A percentile compares a stretch with the other conserved stretches of the same genome.
These are phyloP conservation scores for Microthlaspi erraticum DNA, from an alignment of 345 rosid genomes.

Conservation along the genomic window DNA sequence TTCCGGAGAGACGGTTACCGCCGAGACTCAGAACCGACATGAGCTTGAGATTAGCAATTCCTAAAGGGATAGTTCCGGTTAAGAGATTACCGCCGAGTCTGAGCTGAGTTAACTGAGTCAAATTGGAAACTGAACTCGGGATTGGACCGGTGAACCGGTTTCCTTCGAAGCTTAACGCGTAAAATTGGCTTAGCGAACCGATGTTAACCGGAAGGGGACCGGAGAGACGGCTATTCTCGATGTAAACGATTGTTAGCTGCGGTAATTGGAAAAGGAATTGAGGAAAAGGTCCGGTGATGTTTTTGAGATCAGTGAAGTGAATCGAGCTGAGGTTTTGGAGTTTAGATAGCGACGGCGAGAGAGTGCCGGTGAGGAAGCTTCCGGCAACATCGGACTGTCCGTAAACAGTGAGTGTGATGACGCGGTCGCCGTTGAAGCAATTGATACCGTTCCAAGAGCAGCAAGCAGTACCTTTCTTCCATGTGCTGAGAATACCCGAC, in stretches of 20 bases:
- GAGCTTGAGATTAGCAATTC: conserved; percentile 52
- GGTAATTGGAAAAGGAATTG: conserved; percentile 56
- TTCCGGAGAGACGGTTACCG: conserved; percentile 60
- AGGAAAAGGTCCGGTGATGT: conserved; percentile 73
- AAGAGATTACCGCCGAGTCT: conserved; percentile 58
- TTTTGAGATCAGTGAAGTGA: conserved; percentile 52
- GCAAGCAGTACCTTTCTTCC: conserved; percentile 81
- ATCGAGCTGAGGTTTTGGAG: conserved; percentile 55
- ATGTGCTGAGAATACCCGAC: conserved; percentile 58
- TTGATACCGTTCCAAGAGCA: conserved; percentile 62
- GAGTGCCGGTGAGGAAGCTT: conserved; percentile 58
- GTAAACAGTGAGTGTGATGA: conserved; percentile 44
- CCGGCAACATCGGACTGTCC: conserved; percentile 52
- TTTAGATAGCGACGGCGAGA: conserved; percentile 64
- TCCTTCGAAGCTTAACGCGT: conserved; percentile 54
- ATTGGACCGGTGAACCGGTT: conserved; percentile 67
- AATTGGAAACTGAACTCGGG: conserved; percentile 58
- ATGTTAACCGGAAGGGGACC: conserved; percentile 60
- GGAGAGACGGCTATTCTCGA: conserved; percentile 68
- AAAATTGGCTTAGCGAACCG: conserved; percentile 53
- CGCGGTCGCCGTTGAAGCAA: conserved; percentile 54
- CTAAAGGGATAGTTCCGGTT: conserved; percentile 59
- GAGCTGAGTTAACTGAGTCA: conserved; percentile 58
- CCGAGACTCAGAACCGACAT: conserved; percentile 44
- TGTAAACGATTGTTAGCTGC: conserved; percentile 53